Evolutionary conservation across 805 yeast genomes (phyloP).

Genomic region (Hanseniaspora mollemarum): DNA sequence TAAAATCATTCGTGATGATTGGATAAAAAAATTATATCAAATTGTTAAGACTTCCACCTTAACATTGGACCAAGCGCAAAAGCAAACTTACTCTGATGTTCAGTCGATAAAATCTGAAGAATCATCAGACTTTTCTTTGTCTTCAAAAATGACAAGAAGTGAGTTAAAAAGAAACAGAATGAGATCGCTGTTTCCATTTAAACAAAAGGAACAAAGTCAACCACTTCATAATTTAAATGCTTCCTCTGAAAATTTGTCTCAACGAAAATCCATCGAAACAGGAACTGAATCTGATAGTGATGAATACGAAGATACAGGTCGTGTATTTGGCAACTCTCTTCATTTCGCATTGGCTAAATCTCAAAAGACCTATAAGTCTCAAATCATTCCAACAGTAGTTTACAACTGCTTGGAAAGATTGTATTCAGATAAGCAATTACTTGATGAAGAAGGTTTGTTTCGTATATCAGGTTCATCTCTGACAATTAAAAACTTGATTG

Average conservation of each 20-base stretch:
- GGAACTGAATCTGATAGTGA: slow-evolving; percentile 17
- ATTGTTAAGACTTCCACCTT: slow-evolving; percentile 7
- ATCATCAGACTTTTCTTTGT: background rate
- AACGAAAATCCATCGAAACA: background rate
- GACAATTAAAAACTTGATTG: slow-evolving; percentile 56
- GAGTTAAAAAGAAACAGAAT: slow-evolving; percentile 41
- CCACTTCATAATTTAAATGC: slow-evolving; percentile 15
- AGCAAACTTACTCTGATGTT: slow-evolving; percentile 11
- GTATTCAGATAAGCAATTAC: slow-evolving; percentile 46
- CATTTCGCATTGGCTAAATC: slow-evolving; percentile 43
- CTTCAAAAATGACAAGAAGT: slow-evolving; percentile 24
- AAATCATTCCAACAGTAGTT: slow-evolving; percentile 56
- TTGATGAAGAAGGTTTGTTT: slow-evolving; percentile 84
- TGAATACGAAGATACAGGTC: slow-evolving; percentile 23
- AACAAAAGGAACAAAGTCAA: slow-evolving; percentile 27
- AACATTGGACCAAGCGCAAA: slow-evolving; percentile 5
- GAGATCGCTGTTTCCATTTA: slow-evolving; percentile 51
- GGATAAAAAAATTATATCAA: slow-evolving; percentile 4
- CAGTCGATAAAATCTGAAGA: slow-evolving; percentile 5
- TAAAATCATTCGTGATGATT: slow-evolving; percentile 58
- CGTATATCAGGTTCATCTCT: slow-evolving; percentile 81
- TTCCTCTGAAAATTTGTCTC: background rate
- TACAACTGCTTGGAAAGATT: slow-evolving; percentile 64
- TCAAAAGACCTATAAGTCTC: slow-evolving; percentile 32
- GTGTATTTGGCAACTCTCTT: slow-evolving; percentile 56